Base-by-base conservation (phyloP, 768 basidiomycete species). In the Phanerochaete sordida region DNA sequence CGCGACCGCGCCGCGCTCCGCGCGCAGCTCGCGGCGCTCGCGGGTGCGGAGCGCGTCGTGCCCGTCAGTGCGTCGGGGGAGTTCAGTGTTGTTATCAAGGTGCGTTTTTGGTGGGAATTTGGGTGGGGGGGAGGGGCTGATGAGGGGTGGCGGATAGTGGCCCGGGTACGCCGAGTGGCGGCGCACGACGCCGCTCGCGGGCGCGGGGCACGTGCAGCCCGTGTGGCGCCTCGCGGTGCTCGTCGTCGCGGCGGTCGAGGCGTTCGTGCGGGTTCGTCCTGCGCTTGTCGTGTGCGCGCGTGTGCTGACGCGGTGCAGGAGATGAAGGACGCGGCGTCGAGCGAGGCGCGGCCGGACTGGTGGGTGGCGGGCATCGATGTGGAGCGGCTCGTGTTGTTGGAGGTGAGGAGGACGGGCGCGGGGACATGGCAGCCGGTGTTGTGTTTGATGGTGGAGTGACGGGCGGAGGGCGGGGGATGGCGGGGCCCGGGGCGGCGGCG, bases 341-440 rank as follows among this genome's bases (percentile, higher is more conserved):
- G 5, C 24, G 56, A 57, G 56, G 15, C 30, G n/a, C 44, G 43
- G 12, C 6, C 21, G n/a, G 55, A 56, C 27, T 57, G 56, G 56
- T 43, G 43, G 56, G 21, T 46, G 13, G 2, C 56, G 8, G 21
- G n/a, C 5, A 21, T 57, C 44, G 21, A 23, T 15, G 5, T 57
- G 15, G 56, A 57, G 8, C 28, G 26, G 26, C 30, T 57, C 8
- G 44, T 33, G 13, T 16, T 57, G 9, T 27, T 57, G 30, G 56
- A 57, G 21, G 27, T 57, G 3, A 19, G 56, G 26, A 7, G 31
- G 13, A 31, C 44, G n/a, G 39, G 43, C 7, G 15, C 39, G 1
- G 56, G 56, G 6, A 27, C 45, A 19, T 57, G 56, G 56, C 56
- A 57, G 56, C 56, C 56, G 21, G 45, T 57, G 16, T 44, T 57